Evolutionary conservation across 371 early-diverging fungal species (phyloP).

Genomic region (Thermomucor indicae-seudaticae): DNA sequence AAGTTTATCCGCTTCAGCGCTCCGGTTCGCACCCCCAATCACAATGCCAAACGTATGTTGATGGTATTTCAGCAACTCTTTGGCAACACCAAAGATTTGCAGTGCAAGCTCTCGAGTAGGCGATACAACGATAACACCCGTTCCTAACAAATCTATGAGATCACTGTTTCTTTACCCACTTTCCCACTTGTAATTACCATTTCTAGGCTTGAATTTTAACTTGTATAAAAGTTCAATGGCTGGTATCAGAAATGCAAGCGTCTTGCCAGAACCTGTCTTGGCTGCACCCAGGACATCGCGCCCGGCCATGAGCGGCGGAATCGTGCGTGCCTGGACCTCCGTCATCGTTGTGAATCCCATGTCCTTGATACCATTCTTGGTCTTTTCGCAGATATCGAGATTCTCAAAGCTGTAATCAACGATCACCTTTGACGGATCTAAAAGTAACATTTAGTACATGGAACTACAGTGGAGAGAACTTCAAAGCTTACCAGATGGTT

Average conservation of each 20-base stretch:
- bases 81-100: constrained; percentile 98
- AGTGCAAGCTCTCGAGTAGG: constrained; percentile 99
- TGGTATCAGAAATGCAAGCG: constrained; percentile 97
- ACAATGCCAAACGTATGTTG: constrained; percentile 85
- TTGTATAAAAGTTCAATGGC: constrained; percentile 87
- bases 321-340: constrained; percentile 95
- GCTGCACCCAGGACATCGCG: constrained; percentile 99
- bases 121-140: constrained; percentile 94
- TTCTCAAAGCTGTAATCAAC: constrained; percentile 52
- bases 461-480: too few relatives aligned
- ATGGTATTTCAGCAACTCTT: constrained; percentile 88
- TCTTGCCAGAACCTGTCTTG: constrained; percentile 99
- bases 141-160: constrained; percentile 43
- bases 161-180: not conserved
- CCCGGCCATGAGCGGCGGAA: constrained; percentile 93
- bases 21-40: constrained; percentile 91
- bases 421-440: not conserved
- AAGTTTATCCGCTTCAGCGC: constrained; percentile 86
- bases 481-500: not conserved
- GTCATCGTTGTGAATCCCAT: constrained; percentile 97
- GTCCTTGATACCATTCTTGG: constrained; percentile 82
- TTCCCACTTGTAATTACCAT: constrained; percentile 55
- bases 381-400: constrained; percentile 62
- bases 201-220: constrained; percentile 90
- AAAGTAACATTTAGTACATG: not conserved